These are phyloP conservation scores for Ophiorrhiza pumila DNA, from an alignment of 257 asterid genomes.

Conservation along the genomic window DNA sequence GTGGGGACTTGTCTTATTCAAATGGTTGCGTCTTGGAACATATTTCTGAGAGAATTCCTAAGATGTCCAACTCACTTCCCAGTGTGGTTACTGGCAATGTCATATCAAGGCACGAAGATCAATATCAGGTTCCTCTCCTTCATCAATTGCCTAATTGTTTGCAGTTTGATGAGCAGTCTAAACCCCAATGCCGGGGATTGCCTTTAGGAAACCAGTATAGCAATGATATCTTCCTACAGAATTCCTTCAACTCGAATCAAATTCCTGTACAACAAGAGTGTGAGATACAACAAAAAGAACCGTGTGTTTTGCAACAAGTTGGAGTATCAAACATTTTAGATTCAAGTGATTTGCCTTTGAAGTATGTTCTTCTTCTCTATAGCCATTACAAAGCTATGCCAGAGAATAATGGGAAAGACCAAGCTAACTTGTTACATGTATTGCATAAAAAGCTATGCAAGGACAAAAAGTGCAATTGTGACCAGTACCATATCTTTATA, in stretches of 20 bases:
- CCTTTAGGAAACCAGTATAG: constrained; percentile 18
- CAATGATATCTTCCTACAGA: constrained; percentile 10
- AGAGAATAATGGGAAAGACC: constrained; percentile 22
- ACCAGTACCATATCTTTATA: constrained; percentile 19
- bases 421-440: constrained; percentile 27
- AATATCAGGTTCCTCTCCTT: constrained; percentile 18
- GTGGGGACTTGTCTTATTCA: constrained; percentile 15
- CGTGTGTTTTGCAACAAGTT: constrained; percentile 19
- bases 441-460: constrained; percentile 35
- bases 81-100: constrained; percentile 18
- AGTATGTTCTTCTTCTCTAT: constrained; percentile 29
- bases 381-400: constrained; percentile 22
- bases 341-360: constrained; percentile 17
- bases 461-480: constrained; percentile 35
- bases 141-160: constrained; percentile 19
- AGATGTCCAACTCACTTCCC: constrained; percentile 24
- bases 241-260: constrained; percentile 23
- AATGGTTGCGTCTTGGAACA: constrained; percentile 22
- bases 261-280: constrained; percentile 5
- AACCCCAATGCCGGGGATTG: constrained; percentile 17
- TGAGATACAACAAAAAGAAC: constrained; percentile 23
- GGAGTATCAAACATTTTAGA: constrained; percentile 21
- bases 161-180: constrained; percentile 23
- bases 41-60: constrained; percentile 14
- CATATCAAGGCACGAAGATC: constrained; percentile 19